These are phyloP conservation scores for Aureobasidium zeae DNA, from an alignment of 2,329 filamentous ascomycete species.

Conservation along the genomic window DNA sequence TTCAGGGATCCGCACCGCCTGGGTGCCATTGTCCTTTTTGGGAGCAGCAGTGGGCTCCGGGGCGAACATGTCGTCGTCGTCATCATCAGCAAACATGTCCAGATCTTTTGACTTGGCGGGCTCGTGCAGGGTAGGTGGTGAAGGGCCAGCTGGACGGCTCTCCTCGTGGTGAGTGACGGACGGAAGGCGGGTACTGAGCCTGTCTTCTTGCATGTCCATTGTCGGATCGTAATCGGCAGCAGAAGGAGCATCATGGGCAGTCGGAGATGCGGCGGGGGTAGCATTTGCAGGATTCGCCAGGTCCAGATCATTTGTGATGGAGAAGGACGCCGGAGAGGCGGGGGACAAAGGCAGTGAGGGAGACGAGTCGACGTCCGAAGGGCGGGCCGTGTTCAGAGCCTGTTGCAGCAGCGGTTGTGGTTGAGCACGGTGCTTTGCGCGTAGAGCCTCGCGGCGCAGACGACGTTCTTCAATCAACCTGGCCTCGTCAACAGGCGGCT, in stretches of 20 bases:
- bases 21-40: conserved; percentile 27
- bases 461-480: conserved; percentile 77
- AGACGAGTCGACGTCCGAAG: conserved; percentile 10
- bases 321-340: conserved; percentile 32
- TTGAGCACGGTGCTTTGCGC: conserved; percentile 68
- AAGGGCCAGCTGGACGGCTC: conserved; percentile 23
- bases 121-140: too few species aligned
- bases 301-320: conserved; percentile 33
- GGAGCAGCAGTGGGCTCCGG: conserved; percentile 53
- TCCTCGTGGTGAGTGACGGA: conserved; percentile 17
- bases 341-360: conserved; percentile 43
- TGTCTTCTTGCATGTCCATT: conserved; percentile 78
- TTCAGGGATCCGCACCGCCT: conserved; percentile 41
- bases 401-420: conserved; percentile 17
- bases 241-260: conserved; percentile 66
- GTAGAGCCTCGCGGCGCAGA: conserved; percentile 72
- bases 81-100: conserved; percentile 56
- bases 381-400: conserved; percentile 7
- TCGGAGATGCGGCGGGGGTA: conserved; percentile 26
- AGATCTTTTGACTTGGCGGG: conserved; percentile 40
- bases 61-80: conserved; percentile 86
- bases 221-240: conserved; percentile 89
- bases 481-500: conserved; percentile 55
- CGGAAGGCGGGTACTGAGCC: conserved; percentile 27
- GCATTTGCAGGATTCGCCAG: conserved; percentile 28